Evolutionary conservation across 805 yeast species (phyloP).

Genomic region (Candida koratica): DNA sequence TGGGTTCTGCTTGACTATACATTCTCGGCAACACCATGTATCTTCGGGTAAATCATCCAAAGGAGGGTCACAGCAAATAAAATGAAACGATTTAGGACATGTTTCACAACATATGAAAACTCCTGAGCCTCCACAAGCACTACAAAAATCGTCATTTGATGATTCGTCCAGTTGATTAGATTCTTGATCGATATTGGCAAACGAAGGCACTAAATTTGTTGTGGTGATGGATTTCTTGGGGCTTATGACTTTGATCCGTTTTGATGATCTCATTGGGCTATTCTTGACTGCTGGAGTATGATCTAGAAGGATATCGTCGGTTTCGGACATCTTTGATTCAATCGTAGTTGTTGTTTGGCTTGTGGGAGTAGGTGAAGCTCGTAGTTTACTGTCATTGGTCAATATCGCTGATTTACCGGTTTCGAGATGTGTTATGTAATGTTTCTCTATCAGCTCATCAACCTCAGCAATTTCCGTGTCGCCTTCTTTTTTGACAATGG

Average conservation of each 20-base stretch:
- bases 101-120: slow-evolving; percentile 89
- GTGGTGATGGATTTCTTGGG: slow-evolving; percentile 22
- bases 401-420: slow-evolving; percentile 15
- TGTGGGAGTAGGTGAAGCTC: slow-evolving; percentile 15
- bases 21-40: slow-evolving; percentile 84
- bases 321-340: slow-evolving; percentile 9
- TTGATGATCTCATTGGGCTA: slow-evolving; percentile 18
- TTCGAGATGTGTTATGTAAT: slow-evolving; percentile 14
- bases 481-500: slow-evolving; percentile 13
- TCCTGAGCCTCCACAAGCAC: slow-evolving; percentile 88
- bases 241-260: slow-evolving; percentile 32
- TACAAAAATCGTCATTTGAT: slow-evolving; percentile 81
- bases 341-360: slow-evolving; percentile 3
- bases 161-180: slow-evolving; percentile 11
- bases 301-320: neutral
- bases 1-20: slow-evolving; percentile 46
- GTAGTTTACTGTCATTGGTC: slow-evolving; percentile 18
- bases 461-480: slow-evolving; percentile 10
- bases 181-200: slow-evolving; percentile 5
- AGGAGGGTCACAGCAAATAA: slow-evolving; percentile 89
- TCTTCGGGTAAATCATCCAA: slow-evolving; percentile 82
- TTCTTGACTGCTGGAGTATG: neutral
- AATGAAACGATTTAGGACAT: slow-evolving; percentile 90
- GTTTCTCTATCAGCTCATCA: slow-evolving; percentile 8
- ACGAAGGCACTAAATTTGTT: slow-evolving; percentile 24